Percentiles rank a stretch among this genome's conserved stretches.
Conservation (phyloP, 345 rosid species). For the Arabis hirsuta region DNA sequence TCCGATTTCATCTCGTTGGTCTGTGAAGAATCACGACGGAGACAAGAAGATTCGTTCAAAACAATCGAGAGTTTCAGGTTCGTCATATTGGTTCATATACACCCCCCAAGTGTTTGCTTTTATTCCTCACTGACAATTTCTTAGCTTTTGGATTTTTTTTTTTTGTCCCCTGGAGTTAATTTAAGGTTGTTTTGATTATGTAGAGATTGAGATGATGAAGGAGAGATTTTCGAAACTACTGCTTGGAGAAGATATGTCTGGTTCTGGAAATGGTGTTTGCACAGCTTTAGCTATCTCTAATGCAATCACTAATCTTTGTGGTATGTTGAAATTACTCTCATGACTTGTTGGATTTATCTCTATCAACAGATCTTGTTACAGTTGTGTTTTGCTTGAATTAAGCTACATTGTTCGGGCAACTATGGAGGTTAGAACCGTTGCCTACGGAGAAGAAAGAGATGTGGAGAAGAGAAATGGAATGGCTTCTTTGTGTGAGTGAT, state of each 20-base stretch:
- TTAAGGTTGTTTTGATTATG: slow-evolving; percentile 27
- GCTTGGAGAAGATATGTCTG: slow-evolving; percentile 99
- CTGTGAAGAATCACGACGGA: slow-evolving; percentile 46
- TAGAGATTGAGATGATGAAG: slow-evolving; percentile 95
- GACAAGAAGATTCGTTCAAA: slow-evolving; percentile 52
- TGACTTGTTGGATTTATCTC: background rate
- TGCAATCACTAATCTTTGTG: slow-evolving; percentile 97
- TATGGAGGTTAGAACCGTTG: slow-evolving; percentile 93
- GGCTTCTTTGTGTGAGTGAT: slow-evolving; percentile 91
- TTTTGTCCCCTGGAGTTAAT: background rate
- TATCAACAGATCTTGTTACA: background rate
- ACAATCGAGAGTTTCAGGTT: slow-evolving; percentile 66
- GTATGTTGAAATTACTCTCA: slow-evolving; percentile 49
- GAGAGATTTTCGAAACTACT: slow-evolving; percentile 92
- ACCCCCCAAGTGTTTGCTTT: slow-evolving; percentile 35
- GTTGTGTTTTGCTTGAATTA: slow-evolving; percentile 9
- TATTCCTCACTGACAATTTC: slow-evolving; percentile 29
- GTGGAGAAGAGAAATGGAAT: slow-evolving; percentile 99
- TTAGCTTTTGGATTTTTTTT: background rate
- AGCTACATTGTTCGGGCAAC: slow-evolving; percentile 97
- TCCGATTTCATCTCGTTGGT: slow-evolving; percentile 55
- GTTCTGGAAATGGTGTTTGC: slow-evolving; percentile 93
- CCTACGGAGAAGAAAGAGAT: slow-evolving; percentile 81
- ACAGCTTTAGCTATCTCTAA: slow-evolving; percentile 94
- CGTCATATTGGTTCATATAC: background rate